phyloP scores from a whole-genome alignment of 2,329 filamentous ascomycete species.

The Thelonectria discophora region DNA sequence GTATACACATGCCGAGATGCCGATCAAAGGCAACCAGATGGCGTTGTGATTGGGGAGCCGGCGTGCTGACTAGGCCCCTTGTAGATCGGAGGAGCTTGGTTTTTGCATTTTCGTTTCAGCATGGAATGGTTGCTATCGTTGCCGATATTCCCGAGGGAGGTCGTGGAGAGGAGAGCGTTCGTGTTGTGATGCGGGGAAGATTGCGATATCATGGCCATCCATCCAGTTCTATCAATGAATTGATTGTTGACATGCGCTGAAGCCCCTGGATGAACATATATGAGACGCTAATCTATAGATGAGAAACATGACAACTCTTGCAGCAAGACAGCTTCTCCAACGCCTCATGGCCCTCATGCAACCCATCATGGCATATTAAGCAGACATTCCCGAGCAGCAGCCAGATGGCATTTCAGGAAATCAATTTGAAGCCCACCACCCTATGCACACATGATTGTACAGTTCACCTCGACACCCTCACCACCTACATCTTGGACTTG shows the following conservation, averaged over 20 bases:
- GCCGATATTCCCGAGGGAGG: background rate
- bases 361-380: too few relatives aligned
- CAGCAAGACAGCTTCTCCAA: too few relatives aligned
- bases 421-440: slow-evolving; percentile 10
- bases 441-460: slow-evolving; percentile 13
- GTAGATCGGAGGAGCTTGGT: background rate
- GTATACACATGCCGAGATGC: background rate
- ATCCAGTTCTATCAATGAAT: too few relatives aligned
- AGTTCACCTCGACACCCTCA: background rate
- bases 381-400: too few relatives aligned
- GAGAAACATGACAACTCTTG: too few relatives aligned
- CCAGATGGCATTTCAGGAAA: background rate
- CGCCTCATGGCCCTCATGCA: too few relatives aligned
- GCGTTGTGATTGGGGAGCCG: background rate
- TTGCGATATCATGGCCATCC: background rate
- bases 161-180: background rate
- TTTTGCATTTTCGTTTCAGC: too few relatives aligned
- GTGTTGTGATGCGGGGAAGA: background rate
- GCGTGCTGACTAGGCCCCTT: background rate
- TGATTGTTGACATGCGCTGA: too few relatives aligned
- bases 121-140: background rate
- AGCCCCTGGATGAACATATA: too few relatives aligned
- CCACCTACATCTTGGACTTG: background rate
- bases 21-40: background rate
- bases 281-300: too few relatives aligned